Base-by-base conservation (phyloP, 2,329 filamentous ascomycete genomes). In the Chrysoporthe puriensis region DNA sequence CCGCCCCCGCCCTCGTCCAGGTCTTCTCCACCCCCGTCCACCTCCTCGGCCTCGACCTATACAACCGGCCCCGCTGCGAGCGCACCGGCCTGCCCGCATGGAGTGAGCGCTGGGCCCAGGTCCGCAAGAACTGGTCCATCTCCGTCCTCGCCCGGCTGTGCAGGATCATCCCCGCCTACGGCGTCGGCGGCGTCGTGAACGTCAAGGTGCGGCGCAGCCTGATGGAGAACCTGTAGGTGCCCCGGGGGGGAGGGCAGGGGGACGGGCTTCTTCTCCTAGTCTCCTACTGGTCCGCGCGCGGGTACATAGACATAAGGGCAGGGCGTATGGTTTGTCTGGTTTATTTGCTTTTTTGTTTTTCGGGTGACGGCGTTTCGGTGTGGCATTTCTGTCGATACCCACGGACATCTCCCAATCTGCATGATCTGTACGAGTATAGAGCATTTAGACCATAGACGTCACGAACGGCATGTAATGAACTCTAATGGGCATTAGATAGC, bases 101-200 rank as follows among this genome's bases (percentile, higher is more conserved):
- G 79, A 76, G 77, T 26, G 87, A 93, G n/a, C 82, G 94, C n/a
- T 85, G 86, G 77, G 75, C 78, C 0, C 85, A 88, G 64, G 88
- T 97, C n/a, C 82, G 86, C 67, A 84, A 87, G 71, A 93, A 96
- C 75, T 97, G 93, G 89, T 80, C 85, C 21, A 85, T 90, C 71
- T 95, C 91, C 77, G 88, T 88, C 42, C 79, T 87, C 66, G 94
- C 94, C 36, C 82, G 94, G 64, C 91, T 97, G 79, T 91, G 91
- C 69, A 86, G 94, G 74, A 97, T 97, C 73, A 85, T 97, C 2
- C 94, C 94, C 21, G 94, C 94, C 0, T 97, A 95, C 82, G 94
- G 94, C 1, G 85, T 97, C 14, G 94, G 94, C 0, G 94, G 94
- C 0, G 92, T 97, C 13, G 91, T 96, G 13, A 97, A 97, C 79